Evolutionary conservation across 176 grass and related monocot species (phyloP).

Genomic region (Lolium rigidum): DNA sequence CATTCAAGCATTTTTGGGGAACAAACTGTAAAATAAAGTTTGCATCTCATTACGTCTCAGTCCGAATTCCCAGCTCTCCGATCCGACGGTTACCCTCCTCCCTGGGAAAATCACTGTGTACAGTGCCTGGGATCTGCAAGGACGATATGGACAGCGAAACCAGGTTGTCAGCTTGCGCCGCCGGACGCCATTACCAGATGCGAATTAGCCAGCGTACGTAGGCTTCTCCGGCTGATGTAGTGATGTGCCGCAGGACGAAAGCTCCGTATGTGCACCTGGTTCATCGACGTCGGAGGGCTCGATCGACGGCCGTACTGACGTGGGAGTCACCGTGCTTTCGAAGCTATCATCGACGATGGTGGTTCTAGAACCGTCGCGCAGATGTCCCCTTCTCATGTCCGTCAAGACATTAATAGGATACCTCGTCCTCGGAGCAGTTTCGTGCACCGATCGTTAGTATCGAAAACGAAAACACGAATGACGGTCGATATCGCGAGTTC

Average conservation of each 20-base stretch:
- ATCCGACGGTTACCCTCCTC: not conserved
- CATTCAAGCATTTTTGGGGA: no score
- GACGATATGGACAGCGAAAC: not conserved
- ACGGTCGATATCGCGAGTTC: no score
- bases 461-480: no score
- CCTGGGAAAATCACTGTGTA: not conserved
- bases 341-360: not conserved
- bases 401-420: not conserved
- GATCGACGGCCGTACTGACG: constrained; percentile 14
- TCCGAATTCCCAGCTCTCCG: not conserved
- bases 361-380: constrained; percentile 20
- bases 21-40: no score
- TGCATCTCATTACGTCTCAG: not conserved
- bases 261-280: not conserved
- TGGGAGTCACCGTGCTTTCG: constrained; percentile 3
- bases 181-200: not conserved
- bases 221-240: no score
- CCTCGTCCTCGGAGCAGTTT: not conserved
- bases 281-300: not conserved
- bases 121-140: not conserved
- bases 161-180: not conserved
- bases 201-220: not conserved
- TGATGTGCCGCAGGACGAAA: constrained; percentile 8
- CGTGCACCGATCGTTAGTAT: not conserved
- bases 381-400: not conserved